These are phyloP conservation scores for Daldinia childiae DNA, from an alignment of 495 filamentous ascomycete species.

Conservation along the genomic window DNA sequence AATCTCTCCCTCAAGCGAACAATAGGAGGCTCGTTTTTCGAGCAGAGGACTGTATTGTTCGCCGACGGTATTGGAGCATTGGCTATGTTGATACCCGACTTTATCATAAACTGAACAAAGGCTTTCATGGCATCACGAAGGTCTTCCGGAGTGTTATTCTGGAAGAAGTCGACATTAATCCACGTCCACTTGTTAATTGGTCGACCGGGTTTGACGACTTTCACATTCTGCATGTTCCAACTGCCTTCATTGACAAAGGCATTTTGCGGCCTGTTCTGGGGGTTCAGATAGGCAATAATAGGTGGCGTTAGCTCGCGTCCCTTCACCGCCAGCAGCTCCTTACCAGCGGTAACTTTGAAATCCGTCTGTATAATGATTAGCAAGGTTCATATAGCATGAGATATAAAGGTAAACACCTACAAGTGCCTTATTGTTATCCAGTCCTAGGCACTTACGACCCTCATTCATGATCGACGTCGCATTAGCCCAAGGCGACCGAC, in stretches of 20 bases:
- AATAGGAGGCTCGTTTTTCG: not conserved
- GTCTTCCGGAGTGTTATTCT: not conserved
- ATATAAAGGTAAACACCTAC: constrained; percentile 24
- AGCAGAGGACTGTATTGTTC: not conserved
- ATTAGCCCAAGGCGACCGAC: constrained; percentile 70
- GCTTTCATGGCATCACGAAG: constrained; percentile 34
- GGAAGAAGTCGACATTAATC: constrained; percentile 35
- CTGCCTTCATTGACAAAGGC: constrained; percentile 41
- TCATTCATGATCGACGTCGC: constrained; percentile 68
- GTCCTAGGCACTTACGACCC: constrained; percentile 55
- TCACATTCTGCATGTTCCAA: constrained; percentile 52
- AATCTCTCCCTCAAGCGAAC: constrained; percentile 35
- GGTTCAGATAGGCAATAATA: constrained; percentile 59
- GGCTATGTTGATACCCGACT: constrained; percentile 51
- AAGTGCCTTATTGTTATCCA: constrained; percentile 51
- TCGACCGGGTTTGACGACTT: constrained; percentile 45
- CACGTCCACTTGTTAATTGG: constrained; percentile 50
- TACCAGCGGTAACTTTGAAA: constrained; percentile 66
- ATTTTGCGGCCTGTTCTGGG: not conserved
- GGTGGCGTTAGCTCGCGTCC: constrained; percentile 71
- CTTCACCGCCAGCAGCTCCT: constrained; percentile 68
- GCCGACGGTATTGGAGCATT: not conserved
- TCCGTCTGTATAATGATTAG: constrained; percentile 31
- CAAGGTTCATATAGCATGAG: not conserved
- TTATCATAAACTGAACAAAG: constrained; percentile 49